Evolutionary conservation across 805 yeast genomes (phyloP).

Genomic region (Groenewaldozyma tartarivorans): DNA sequence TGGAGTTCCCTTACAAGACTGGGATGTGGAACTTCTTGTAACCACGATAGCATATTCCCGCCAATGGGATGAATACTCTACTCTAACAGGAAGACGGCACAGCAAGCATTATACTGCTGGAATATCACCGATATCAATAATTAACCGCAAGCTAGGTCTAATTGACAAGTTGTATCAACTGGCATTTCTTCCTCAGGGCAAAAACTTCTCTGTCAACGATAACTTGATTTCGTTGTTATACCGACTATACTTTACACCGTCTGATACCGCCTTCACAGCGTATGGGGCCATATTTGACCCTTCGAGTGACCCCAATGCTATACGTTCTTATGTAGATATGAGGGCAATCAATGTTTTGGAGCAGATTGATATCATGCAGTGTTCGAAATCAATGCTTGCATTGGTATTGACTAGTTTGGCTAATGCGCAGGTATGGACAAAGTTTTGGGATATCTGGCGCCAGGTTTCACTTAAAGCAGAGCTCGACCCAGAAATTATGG

Average conservation of each 20-base stretch:
- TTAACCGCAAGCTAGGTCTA: constrained; percentile 16
- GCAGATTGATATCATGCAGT: constrained; percentile 12
- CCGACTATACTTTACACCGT: constrained; percentile 19
- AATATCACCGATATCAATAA: neutral
- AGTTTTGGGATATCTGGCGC: constrained; percentile 25
- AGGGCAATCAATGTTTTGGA: constrained; percentile 6
- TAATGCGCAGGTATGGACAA: constrained; percentile 18
- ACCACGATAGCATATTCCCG: constrained; percentile 22
- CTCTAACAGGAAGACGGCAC: neutral
- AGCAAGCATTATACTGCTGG: neutral
- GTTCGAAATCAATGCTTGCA: constrained; percentile 13
- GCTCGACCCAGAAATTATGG: constrained; percentile 16
- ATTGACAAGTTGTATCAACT: constrained; percentile 17
- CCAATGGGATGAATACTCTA: constrained; percentile 12
- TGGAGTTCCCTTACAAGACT: constrained; percentile 21
- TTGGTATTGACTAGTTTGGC: constrained; percentile 23
- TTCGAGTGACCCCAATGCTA: constrained; percentile 6
- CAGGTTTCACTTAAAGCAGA: constrained; percentile 11
- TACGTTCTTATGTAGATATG: constrained; percentile 3
- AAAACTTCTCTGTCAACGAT: constrained; percentile 15
- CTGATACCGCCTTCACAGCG: constrained; percentile 13
- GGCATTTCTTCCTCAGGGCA: constrained; percentile 18
- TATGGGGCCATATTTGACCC: constrained; percentile 17
- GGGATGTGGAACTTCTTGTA: constrained; percentile 23
- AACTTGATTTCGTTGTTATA: constrained; percentile 18